phyloP scores from a whole-genome alignment of 2,329 filamentous ascomycete genomes.

The Aureobasidium mangrovei region DNA sequence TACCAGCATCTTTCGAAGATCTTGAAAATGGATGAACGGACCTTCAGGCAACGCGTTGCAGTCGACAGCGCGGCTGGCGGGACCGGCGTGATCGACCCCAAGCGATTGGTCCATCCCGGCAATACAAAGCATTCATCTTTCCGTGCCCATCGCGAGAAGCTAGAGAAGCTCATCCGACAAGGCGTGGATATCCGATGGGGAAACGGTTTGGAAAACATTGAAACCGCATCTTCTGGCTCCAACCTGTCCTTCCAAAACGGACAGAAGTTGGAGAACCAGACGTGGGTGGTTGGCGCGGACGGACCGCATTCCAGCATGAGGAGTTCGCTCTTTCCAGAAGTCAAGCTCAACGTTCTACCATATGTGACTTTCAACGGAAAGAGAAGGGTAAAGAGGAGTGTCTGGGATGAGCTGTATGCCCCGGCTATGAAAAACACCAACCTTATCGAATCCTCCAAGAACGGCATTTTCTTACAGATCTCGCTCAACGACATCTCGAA shows the following conservation, averaged over 20 bases:
- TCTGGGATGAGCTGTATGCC: conserved; percentile 17
- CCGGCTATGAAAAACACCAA: conserved; percentile 18
- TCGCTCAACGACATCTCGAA: conserved; percentile 24
- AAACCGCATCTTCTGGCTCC: conserved; percentile 3
- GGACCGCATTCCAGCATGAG: conserved; percentile 31
- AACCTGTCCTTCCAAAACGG: conserved; percentile 14
- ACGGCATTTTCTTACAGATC: conserved; percentile 24
- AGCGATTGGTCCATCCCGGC: neutral
- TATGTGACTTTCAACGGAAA: conserved; percentile 31
- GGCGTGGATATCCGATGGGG: conserved; percentile 31
- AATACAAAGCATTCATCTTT: conserved; percentile 20
- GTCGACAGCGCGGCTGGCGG: conserved; percentile 26
- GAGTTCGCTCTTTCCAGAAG: conserved; percentile 21
- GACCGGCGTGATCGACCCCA: conserved; percentile 18
- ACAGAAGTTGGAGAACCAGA: conserved; percentile 9
- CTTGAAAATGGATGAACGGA: conserved; percentile 25
- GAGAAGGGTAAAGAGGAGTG: conserved; percentile 18
- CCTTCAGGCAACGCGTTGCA: conserved; percentile 26
- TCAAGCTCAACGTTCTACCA: conserved; percentile 27
- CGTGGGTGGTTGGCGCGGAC: conserved; percentile 29
- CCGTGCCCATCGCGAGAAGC: conserved; percentile 28
- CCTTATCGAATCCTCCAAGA: conserved; percentile 21
- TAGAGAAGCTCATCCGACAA: conserved; percentile 30
- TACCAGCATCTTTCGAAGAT: conserved; percentile 28
- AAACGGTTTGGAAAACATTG: conserved; percentile 20